Base-by-base conservation (phyloP, 2,329 filamentous ascomycete species). In the Nigrospora sphaerica region DNA sequence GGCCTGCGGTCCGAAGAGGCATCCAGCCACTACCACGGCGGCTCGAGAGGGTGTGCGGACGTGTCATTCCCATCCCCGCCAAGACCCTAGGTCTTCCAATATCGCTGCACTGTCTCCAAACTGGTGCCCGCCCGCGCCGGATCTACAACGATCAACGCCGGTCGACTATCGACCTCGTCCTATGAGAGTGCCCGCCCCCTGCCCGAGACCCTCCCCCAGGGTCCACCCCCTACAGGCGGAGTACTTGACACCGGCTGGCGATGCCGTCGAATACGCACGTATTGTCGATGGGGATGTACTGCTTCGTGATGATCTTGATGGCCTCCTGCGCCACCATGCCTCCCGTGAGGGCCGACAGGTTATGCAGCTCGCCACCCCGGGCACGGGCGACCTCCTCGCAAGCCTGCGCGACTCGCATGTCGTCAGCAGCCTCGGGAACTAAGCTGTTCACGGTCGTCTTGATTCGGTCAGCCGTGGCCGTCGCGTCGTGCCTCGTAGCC, bases 311-410 rank as follows among this genome's bases (percentile, higher is more conserved):
- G 48, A 92, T 80, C 64, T 98, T 98, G 70, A 98, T 95, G 52
- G 92, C 81, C 69, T 98, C 93, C 67, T 98, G 95, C n/a, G 92
- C 89, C 41, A 95, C 86, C 72, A 98, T 86, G 3, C 93, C 95
- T 31, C 93, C 95, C 1, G 84, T 86, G 46, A 95, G 70, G 23
- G 91, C 85, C 32, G 91, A 86, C 46, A 95, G 87, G 62, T 96
- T 97, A 70, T 98, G 93, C 49, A 98, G 71, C 64, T 98, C 95
- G 45, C 83, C 87, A 28, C 88, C 88, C 41, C 81, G 83, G 33
- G 88, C 86, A 49, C 95, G 81, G 32, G 84, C 80, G 38, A 89
- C 74, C 64, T 91, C 86, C 49, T 81, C 70, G 1, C 81, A 75
- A 13, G 77, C 73, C 54, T 81, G 69, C 19, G 61, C 49, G 23